These are phyloP conservation scores for Actinomucor elegans DNA, from an alignment of 371 early-diverging fungal genomes.

Conservation along the genomic window DNA sequence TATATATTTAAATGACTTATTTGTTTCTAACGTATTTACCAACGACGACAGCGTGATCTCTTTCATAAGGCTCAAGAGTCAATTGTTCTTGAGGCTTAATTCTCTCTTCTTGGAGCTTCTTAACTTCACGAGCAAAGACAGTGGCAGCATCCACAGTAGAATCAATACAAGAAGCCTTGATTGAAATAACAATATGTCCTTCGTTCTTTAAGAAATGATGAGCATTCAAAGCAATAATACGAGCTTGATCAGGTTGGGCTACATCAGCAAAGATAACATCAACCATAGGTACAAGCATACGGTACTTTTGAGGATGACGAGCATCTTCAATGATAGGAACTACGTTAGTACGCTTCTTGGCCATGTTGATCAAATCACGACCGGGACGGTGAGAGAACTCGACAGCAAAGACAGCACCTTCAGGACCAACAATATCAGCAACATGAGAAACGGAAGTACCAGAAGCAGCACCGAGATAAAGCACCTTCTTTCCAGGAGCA, in stretches of 20 bases:
- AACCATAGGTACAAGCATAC: slow-evolving; percentile 99
- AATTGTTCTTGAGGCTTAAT: slow-evolving; percentile 99
- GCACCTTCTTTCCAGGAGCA: slow-evolving; percentile 97
- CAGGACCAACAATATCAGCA: slow-evolving; percentile 98
- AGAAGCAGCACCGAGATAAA: slow-evolving; percentile 98
- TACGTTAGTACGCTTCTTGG: slow-evolving; percentile 99
- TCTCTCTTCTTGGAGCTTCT: slow-evolving; percentile 97
- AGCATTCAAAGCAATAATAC: slow-evolving; percentile 99
- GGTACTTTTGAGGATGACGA: slow-evolving; percentile 99
- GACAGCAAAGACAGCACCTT: slow-evolving; percentile 99
- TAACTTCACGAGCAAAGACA: slow-evolving; percentile 99
- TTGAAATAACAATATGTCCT: slow-evolving; percentile 98
- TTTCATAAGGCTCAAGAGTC: slow-evolving; percentile 99
- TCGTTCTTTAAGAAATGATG: slow-evolving; percentile 98
- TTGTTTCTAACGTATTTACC: slow-evolving; percentile 83
- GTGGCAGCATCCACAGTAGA: slow-evolving; percentile 98
- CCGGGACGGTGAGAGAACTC: slow-evolving; percentile 99
- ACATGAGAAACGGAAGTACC: slow-evolving; percentile 99
- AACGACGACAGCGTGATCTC: slow-evolving; percentile 99
- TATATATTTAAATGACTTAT: too few species aligned
- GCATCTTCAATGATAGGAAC: slow-evolving; percentile 99
- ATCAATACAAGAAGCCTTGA: slow-evolving; percentile 99
- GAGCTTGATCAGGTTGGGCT: slow-evolving; percentile 99
- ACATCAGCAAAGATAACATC: slow-evolving; percentile 99
- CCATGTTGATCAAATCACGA: slow-evolving; percentile 99